Conservation (phyloP, 2,329 filamentous ascomycete species). For the Ceratocystis colombiana region DNA sequence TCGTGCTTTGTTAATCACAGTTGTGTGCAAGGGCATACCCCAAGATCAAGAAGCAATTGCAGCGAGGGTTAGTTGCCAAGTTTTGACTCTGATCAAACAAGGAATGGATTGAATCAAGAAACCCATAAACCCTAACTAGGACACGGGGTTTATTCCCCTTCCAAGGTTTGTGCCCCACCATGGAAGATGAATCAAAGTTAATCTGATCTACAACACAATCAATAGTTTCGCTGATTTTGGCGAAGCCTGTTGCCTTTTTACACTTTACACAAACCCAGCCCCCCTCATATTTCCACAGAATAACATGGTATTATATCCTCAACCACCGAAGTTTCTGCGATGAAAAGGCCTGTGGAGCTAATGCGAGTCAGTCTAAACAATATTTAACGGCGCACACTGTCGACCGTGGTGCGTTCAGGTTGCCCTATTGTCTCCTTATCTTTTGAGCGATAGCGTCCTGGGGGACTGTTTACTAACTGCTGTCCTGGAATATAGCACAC, state of each 20-base stretch:
- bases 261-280: constrained; percentile 14
- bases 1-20: neutral
- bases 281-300: constrained; percentile 7
- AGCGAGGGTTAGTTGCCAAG: neutral
- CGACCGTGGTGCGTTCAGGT: constrained; percentile 57
- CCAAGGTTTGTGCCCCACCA: constrained; percentile 14
- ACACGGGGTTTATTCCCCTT: neutral
- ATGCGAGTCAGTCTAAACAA: constrained; percentile 71
- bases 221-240: constrained; percentile 4
- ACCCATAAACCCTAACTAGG: neutral
- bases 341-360: constrained; percentile 5
- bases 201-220: constrained; percentile 1
- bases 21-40: too few relatives aligned
- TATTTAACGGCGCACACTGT: constrained; percentile 89
- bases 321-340: neutral
- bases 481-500: constrained; percentile 50
- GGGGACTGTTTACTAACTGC: constrained; percentile 6
- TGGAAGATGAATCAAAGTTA: constrained; percentile 12
- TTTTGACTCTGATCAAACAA: neutral
- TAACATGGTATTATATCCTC: constrained; percentile 5
- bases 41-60: too few relatives aligned
- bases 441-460: neutral
- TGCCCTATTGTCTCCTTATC: neutral
- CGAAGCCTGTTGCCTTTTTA: neutral
- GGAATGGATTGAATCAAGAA: neutral